Percentiles rank a stretch among this genome's conserved stretches.
Evolutionary conservation across 1,284 basidiomycete species (phyloP).

Genomic region (Moesziomyces antarcticus): DNA sequence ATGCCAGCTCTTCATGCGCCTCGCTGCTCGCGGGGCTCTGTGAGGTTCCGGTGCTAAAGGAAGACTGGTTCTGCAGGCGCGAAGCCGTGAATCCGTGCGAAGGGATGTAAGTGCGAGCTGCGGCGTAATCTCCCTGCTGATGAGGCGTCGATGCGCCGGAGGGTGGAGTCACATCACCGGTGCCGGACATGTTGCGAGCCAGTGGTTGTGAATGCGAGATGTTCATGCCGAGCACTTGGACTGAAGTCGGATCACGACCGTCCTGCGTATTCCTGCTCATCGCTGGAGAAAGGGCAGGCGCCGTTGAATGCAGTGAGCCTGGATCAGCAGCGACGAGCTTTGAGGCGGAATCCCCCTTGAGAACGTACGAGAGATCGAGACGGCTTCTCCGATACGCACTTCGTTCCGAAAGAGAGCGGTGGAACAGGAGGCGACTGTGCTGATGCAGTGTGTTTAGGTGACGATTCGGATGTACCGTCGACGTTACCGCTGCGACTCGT

Average conservation of each 20-base stretch:
- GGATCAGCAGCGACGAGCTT: no score
- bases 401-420: no score
- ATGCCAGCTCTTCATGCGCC: slow-evolving; percentile 32
- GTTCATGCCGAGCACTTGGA: slow-evolving; percentile 42
- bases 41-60: slow-evolving; percentile 32
- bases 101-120: slow-evolving; percentile 28
- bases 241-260: slow-evolving; percentile 15
- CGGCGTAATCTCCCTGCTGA: slow-evolving; percentile 28
- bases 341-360: no score
- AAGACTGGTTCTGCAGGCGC: slow-evolving; percentile 31
- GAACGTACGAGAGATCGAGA: no score
- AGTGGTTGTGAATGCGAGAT: slow-evolving; percentile 22
- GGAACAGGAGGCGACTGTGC: no score
- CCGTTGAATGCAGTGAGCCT: no score
- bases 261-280: slow-evolving; percentile 6
- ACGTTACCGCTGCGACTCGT: no score
- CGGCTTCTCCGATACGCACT: no score
- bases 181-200: slow-evolving; percentile 25
- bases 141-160: slow-evolving; percentile 33
- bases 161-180: slow-evolving; percentile 15
- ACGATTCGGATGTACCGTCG: no score
- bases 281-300: no score
- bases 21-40: slow-evolving; percentile 40
- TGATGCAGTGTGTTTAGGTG: no score
- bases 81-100: slow-evolving; percentile 22